phyloP scores from a whole-genome alignment of 2,329 filamentous ascomycete genomes.

The Fusarium praegraminearum region DNA sequence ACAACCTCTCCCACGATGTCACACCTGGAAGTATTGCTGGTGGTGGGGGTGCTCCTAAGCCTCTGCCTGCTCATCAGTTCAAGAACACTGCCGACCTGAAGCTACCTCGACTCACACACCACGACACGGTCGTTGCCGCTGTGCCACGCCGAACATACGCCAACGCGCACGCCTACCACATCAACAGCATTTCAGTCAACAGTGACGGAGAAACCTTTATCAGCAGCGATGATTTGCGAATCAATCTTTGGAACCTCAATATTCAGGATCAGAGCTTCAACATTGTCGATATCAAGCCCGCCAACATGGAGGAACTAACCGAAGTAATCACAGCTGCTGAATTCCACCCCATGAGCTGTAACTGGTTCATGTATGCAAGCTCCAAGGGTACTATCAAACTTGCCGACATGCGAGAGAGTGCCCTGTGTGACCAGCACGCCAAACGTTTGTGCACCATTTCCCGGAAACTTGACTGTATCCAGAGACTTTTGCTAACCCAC shows the following conservation, averaged over 20 bases:
- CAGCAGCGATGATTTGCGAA: slow-evolving; percentile 95
- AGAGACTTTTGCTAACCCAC: slow-evolving; percentile 39
- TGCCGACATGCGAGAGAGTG: slow-evolving; percentile 97
- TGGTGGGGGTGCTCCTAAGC: slow-evolving; percentile 81
- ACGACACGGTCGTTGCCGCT: slow-evolving; percentile 97
- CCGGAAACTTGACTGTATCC: not conserved
- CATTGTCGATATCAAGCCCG: slow-evolving; percentile 99
- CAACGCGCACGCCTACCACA: slow-evolving; percentile 98
- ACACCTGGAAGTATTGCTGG: slow-evolving; percentile 80
- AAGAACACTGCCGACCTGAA: slow-evolving; percentile 86
- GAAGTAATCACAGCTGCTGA: slow-evolving; percentile 99
- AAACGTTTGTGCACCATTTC: slow-evolving; percentile 73
- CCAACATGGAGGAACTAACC: slow-evolving; percentile 99
- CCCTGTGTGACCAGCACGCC: slow-evolving; percentile 93
- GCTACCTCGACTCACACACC: slow-evolving; percentile 94
- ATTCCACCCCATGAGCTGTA: slow-evolving; percentile 96
- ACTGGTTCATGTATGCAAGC: slow-evolving; percentile 99
- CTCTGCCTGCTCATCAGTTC: slow-evolving; percentile 77
- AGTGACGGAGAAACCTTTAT: slow-evolving; percentile 99
- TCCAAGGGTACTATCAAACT: slow-evolving; percentile 99
- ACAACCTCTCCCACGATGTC: slow-evolving; percentile 95
- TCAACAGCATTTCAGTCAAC: slow-evolving; percentile 99
- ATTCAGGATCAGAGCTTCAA: slow-evolving; percentile 99
- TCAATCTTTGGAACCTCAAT: slow-evolving; percentile 99
- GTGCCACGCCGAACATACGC: slow-evolving; percentile 96